Conservation (phyloP, 306 rosid species). For the Lagenaria siceraria region DNA sequence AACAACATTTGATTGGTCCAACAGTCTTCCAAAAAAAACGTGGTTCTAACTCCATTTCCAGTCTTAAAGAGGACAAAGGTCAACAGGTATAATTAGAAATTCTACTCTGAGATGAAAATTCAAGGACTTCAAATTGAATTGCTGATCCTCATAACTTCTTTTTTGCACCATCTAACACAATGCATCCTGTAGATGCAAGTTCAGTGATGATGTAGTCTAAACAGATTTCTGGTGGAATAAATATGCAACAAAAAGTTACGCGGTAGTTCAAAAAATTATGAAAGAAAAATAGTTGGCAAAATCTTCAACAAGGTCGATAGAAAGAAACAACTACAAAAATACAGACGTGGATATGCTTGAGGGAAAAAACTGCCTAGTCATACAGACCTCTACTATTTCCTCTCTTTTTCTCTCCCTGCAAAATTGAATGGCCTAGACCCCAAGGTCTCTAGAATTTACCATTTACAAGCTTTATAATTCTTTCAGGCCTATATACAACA, state of each 20-base stretch:
- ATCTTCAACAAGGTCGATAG: background rate
- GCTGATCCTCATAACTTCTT: background rate
- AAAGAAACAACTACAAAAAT: background rate
- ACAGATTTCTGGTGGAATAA: background rate
- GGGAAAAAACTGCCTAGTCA: background rate
- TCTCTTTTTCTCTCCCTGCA: background rate
- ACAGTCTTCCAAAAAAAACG: background rate
- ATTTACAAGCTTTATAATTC: background rate
- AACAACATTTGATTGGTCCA: background rate
- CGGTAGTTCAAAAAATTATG: background rate
- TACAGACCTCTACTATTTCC: background rate
- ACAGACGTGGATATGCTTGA: background rate
- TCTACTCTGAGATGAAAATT: background rate
- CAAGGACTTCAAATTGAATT: background rate
- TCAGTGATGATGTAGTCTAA: background rate
- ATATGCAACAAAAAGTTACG: background rate
- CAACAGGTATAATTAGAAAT: background rate
- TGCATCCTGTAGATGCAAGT: background rate
- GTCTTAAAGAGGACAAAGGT: background rate
- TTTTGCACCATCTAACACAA: background rate
- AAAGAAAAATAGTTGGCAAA: background rate
- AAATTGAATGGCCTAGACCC: background rate
- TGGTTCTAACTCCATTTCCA: background rate
- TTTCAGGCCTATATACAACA: slow-evolving; percentile 9
- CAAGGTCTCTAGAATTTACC: background rate